Evolutionary conservation across 768 basidiomycete species (phyloP).

Genomic region (Tylopilus sp.): DNA sequence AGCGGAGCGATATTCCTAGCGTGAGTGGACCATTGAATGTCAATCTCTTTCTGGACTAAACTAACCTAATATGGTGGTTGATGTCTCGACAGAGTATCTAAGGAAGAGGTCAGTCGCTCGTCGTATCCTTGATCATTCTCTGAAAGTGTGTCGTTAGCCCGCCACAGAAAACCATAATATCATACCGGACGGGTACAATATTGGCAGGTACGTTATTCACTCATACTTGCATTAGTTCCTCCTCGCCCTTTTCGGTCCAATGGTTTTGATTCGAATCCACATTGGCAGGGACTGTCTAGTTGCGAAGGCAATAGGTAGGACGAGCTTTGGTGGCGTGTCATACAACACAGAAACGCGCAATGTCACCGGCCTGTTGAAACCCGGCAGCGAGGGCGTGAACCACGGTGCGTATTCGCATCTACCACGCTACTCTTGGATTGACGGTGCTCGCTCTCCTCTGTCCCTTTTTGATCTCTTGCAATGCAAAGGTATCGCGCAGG

Average conservation of each 20-base stretch:
- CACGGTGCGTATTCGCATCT: conserved; percentile 35
- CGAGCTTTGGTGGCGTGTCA: conserved; percentile 39
- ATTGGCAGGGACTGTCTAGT: conserved; percentile 38
- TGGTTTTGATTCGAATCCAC: not conserved
- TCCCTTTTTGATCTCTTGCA: not conserved
- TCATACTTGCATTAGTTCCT: not conserved
- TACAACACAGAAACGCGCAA: conserved; percentile 47
- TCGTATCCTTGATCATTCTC: not conserved
- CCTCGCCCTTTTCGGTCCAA: not conserved
- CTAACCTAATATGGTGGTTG: not conserved
- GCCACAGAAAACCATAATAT: conserved; percentile 38
- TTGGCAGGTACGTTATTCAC: conserved; percentile 37
- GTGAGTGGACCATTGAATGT: conserved; percentile 31
- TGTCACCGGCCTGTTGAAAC: conserved; percentile 50
- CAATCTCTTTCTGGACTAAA: not conserved
- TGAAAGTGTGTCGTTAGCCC: conserved; percentile 19
- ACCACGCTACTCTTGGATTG: not conserved
- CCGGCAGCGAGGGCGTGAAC: conserved; percentile 51
- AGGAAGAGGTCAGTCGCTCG: conserved; percentile 38
- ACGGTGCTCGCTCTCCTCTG: not conserved
- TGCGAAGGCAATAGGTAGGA: conserved; percentile 35
- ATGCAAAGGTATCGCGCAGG: conserved; percentile 50
- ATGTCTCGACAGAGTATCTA: conserved; percentile 38
- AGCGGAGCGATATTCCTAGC: conserved; percentile 56
- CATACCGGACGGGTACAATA: conserved; percentile 46